A percentile compares a stretch with the other conserved stretches of the same genome.
These are phyloP conservation scores for Talaromyces stipitatus DNA, from an alignment of 495 filamentous ascomycete genomes.

Conservation along the genomic window DNA sequence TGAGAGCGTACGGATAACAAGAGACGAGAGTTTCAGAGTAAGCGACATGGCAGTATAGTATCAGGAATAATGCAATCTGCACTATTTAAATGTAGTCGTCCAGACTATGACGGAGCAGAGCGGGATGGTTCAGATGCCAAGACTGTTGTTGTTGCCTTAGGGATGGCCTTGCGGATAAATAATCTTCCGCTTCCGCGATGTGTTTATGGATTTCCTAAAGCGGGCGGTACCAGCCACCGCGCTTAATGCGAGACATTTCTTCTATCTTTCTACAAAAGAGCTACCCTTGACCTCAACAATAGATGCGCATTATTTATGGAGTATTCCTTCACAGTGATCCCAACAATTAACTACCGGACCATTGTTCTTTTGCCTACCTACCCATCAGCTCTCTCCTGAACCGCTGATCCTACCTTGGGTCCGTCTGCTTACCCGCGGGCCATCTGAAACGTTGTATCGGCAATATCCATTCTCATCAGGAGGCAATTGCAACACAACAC, in stretches of 20 bases:
- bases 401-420: constrained; percentile 4
- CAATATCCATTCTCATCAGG: background rate
- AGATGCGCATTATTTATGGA: background rate
- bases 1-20: constrained; percentile 60
- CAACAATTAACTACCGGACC: background rate
- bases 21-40: constrained; percentile 61
- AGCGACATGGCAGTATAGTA: constrained; percentile 33
- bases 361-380: background rate
- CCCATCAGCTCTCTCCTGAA: background rate
- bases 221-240: background rate
- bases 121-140: background rate
- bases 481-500: background rate
- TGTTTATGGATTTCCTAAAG: constrained; percentile 10
- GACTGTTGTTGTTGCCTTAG: constrained; percentile 5
- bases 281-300: background rate
- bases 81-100: background rate
- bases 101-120: background rate
- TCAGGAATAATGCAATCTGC: background rate
- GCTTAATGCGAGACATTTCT: background rate
- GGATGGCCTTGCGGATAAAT: background rate
- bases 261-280: background rate
- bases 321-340: background rate
- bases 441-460: background rate
- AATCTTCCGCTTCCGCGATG: background rate
- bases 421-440: background rate